A percentile compares a stretch with the other conserved stretches of the same genome.
Evolutionary conservation across 2,329 filamentous ascomycete species (phyloP).

Genomic region (Bipolaris victoriae): DNA sequence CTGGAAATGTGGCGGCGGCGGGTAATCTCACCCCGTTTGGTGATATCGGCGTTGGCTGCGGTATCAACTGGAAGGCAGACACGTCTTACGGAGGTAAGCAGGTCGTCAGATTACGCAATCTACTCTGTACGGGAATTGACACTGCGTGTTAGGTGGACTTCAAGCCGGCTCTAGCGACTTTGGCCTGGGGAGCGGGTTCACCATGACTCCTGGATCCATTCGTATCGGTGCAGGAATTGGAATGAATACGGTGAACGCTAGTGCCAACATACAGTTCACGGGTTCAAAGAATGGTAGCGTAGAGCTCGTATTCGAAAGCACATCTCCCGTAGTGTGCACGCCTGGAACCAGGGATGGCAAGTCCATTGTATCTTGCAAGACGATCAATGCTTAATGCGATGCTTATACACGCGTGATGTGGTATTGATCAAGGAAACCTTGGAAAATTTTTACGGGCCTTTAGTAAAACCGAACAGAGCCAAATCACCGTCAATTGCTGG

Average conservation of each 20-base stretch:
- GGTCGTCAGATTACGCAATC: not conserved
- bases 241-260: slow-evolving; percentile 13
- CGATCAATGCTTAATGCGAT: not conserved
- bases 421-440: not conserved
- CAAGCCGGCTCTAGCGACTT: slow-evolving; percentile 17
- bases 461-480: not conserved
- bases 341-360: slow-evolving; percentile 6
- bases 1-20: slow-evolving; percentile 15
- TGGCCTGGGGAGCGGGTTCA: slow-evolving; percentile 18
- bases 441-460: not conserved
- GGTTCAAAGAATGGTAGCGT: slow-evolving; percentile 15
- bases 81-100: slow-evolving; percentile 15
- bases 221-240: slow-evolving; percentile 13
- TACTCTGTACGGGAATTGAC: not conserved
- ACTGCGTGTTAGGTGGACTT: slow-evolving; percentile 11
- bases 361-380: slow-evolving; percentile 7
- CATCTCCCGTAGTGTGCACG: slow-evolving; percentile 5
- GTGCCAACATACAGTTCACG: slow-evolving; percentile 14
- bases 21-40: slow-evolving; percentile 17
- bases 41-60: slow-evolving; percentile 18
- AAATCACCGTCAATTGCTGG: not conserved
- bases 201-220: slow-evolving; percentile 10
- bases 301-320: slow-evolving; percentile 12
- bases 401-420: not conserved
- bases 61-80: slow-evolving; percentile 17